Conservation (phyloP, 257 asterid genomes). For the Ballota nigra region DNA sequence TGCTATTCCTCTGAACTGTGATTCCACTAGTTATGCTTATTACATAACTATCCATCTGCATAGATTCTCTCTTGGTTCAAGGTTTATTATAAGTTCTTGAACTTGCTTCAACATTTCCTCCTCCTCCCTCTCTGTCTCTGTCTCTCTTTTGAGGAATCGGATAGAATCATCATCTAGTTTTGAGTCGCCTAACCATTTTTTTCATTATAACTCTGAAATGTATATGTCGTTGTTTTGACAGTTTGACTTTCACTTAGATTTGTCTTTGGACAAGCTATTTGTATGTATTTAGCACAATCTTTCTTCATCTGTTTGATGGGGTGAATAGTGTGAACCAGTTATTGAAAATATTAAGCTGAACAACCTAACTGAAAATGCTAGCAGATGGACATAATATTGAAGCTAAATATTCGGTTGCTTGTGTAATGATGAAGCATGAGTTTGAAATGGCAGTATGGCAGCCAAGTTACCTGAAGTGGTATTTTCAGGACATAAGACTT, state of each 20-base stretch:
- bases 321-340: background rate
- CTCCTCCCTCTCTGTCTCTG: background rate
- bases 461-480: background rate
- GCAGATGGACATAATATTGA: background rate
- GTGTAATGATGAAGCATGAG: background rate
- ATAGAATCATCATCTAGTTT: background rate
- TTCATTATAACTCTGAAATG: background rate
- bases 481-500: background rate
- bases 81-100: background rate
- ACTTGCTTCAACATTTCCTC: background rate
- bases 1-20: slow-evolving; percentile 3
- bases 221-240: background rate
- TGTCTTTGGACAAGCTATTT: slow-evolving; percentile 3
- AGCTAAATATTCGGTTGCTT: background rate
- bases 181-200: background rate
- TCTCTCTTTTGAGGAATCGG: background rate
- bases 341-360: background rate
- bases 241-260: background rate
- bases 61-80: slow-evolving; percentile 3
- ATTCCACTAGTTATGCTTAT: background rate
- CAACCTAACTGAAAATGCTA: background rate
- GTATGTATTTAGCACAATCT: background rate
- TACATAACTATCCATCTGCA: background rate
- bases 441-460: background rate
- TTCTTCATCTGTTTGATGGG: background rate